Evolutionary conservation across 108 stramenopile genomes (phyloP).

Genomic region (Schizochytrium sp.): DNA sequence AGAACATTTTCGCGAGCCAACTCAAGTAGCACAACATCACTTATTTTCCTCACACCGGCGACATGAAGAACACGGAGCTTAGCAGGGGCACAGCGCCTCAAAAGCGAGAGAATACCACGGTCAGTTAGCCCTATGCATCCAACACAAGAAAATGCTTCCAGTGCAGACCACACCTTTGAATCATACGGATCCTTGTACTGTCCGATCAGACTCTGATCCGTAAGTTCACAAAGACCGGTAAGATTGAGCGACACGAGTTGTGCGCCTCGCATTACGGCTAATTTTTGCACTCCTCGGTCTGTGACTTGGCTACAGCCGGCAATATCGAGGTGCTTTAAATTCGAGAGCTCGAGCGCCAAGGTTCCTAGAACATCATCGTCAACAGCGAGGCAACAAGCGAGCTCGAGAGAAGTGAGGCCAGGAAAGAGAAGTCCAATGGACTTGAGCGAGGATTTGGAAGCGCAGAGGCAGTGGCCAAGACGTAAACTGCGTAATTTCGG

Average conservation of each 20-base stretch:
- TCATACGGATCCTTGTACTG: no score
- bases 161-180: neutral
- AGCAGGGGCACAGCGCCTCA: neutral
- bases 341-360: neutral
- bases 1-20: neutral
- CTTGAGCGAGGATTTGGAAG: neutral
- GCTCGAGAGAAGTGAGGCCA: slow-evolving; percentile 38
- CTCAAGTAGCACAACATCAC: neutral
- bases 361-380: slow-evolving; percentile 44
- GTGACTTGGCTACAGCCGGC: slow-evolving; percentile 26
- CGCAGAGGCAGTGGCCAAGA: neutral
- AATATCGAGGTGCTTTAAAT: neutral
- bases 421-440: neutral
- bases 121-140: neutral
- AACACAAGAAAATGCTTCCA: slow-evolving; percentile 16
- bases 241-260: slow-evolving; percentile 1
- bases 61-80: neutral
- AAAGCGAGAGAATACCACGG: neutral
- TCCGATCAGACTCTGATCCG: neutral
- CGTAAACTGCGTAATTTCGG: neutral
- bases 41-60: neutral
- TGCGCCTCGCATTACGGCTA: neutral
- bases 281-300: neutral
- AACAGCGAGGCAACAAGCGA: slow-evolving; percentile 60
- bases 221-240: neutral